phyloP scores from a whole-genome alignment of 1,139 yeast genomes.

The Suhomyces atakaporum region DNA sequence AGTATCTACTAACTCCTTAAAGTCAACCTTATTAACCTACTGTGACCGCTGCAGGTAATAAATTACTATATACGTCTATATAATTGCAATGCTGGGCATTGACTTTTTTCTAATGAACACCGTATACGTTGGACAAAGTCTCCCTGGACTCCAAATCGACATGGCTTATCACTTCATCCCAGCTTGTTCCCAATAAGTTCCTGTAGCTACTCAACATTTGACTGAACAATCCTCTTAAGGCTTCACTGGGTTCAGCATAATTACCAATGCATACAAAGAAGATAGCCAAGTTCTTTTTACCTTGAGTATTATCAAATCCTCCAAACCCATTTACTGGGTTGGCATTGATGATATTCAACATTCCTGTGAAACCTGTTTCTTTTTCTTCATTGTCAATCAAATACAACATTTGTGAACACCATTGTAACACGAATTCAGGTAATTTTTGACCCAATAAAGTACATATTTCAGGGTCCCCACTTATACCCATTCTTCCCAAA shows the following conservation, averaged over 20 bases:
- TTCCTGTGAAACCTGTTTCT: slow-evolving; percentile 76
- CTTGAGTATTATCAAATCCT: slow-evolving; percentile 46
- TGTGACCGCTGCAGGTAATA: too few species aligned
- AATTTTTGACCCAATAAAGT: slow-evolving; percentile 59
- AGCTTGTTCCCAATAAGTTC: slow-evolving; percentile 48
- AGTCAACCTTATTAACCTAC: too few species aligned
- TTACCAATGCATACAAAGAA: slow-evolving; percentile 67
- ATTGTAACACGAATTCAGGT: slow-evolving; percentile 55
- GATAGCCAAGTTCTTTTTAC: slow-evolving; percentile 50
- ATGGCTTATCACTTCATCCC: slow-evolving; percentile 37
- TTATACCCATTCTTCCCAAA: slow-evolving; percentile 81
- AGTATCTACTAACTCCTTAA: too few species aligned
- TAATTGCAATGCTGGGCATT: too few species aligned
- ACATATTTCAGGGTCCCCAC: slow-evolving; percentile 56
- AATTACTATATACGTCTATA: not conserved
- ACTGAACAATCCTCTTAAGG: slow-evolving; percentile 45
- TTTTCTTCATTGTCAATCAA: slow-evolving; percentile 79
- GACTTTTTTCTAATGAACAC: slow-evolving; percentile 23
- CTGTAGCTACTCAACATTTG: slow-evolving; percentile 50
- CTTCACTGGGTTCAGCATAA: slow-evolving; percentile 54
- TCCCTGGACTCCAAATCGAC: slow-evolving; percentile 36
- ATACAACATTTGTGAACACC: slow-evolving; percentile 68
- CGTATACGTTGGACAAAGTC: slow-evolving; percentile 25
- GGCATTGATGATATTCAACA: slow-evolving; percentile 62
- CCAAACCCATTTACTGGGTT: slow-evolving; percentile 68